Conservation (phyloP, 2,329 filamentous ascomycete species). For the Ophiostoma montium region DNA sequence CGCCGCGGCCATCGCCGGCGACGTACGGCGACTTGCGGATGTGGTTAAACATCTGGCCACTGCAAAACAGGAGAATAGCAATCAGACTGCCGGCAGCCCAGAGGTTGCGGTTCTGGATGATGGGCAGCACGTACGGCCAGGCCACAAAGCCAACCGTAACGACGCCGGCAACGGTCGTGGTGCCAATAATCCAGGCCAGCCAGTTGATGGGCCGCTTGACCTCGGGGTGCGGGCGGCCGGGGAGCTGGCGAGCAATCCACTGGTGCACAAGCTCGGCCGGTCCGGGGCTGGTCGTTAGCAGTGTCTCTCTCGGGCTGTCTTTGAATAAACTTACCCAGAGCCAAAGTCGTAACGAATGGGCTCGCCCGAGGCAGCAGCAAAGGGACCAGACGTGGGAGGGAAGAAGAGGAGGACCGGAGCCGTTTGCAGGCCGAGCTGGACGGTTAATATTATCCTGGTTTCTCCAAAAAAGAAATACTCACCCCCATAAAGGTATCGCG, state of each 20-base stretch:
- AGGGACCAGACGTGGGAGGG: slow-evolving; percentile 67
- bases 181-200: slow-evolving; percentile 52
- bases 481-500: slow-evolving; percentile 79
- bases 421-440: slow-evolving; percentile 79
- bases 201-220: slow-evolving; percentile 81
- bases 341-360: slow-evolving; percentile 78
- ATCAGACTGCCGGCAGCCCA: slow-evolving; percentile 89
- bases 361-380: slow-evolving; percentile 54
- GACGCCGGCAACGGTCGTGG: slow-evolving; percentile 54
- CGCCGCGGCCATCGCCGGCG: slow-evolving; percentile 66
- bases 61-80: slow-evolving; percentile 80
- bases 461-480: too few relatives aligned
- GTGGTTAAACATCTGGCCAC: slow-evolving; percentile 98
- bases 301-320: not conserved
- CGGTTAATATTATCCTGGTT: too few relatives aligned
- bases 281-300: slow-evolving; percentile 39
- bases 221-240: slow-evolving; percentile 62
- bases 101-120: slow-evolving; percentile 79
- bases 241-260: slow-evolving; percentile 68
- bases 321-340: slow-evolving; percentile 43
- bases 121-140: slow-evolving; percentile 64
- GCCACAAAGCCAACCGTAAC: slow-evolving; percentile 56
- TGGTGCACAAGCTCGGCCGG: slow-evolving; percentile 62
- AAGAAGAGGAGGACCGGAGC: slow-evolving; percentile 83
- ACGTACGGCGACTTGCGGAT: slow-evolving; percentile 95